These are phyloP conservation scores for Clarireedia homoeocarpa DNA, from an alignment of 2,329 filamentous ascomycete species.

Conservation along the genomic window DNA sequence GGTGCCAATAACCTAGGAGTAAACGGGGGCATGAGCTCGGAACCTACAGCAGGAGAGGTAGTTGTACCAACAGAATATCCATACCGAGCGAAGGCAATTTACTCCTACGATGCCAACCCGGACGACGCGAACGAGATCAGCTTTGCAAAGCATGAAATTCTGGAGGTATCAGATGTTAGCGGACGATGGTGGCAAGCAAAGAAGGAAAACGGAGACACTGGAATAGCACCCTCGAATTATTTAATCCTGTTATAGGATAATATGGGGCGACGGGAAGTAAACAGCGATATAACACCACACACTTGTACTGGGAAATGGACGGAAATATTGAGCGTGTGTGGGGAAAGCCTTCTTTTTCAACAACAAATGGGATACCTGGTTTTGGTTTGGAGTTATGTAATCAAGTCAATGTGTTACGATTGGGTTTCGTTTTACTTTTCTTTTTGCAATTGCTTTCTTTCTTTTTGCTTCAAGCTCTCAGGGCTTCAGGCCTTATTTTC, in stretches of 20 bases:
- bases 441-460: background rate
- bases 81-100: slow-evolving; percentile 96
- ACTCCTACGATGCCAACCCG: slow-evolving; percentile 96
- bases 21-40: slow-evolving; percentile 26
- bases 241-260: slow-evolving; percentile 62
- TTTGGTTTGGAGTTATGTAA: slow-evolving; percentile 14
- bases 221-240: slow-evolving; percentile 82
- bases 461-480: background rate
- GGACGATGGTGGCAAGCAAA: slow-evolving; percentile 97
- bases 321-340: background rate
- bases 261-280: background rate
- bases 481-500: background rate
- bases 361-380: slow-evolving; percentile 9
- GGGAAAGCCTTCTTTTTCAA: background rate
- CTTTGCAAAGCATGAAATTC: slow-evolving; percentile 90
- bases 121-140: slow-evolving; percentile 97
- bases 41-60: slow-evolving; percentile 41
- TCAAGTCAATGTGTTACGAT: slow-evolving; percentile 16
- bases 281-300: slow-evolving; percentile 1
- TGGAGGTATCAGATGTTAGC: slow-evolving; percentile 94
- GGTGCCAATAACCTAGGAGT: slow-evolving; percentile 30
- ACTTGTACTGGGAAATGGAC: slow-evolving; percentile 9
- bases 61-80: slow-evolving; percentile 84
- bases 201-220: slow-evolving; percentile 89
- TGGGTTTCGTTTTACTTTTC: slow-evolving; percentile 6